Evolutionary conservation across 1,284 basidiomycete species (phyloP).

Genomic region (Mrakiaceae sp.): DNA sequence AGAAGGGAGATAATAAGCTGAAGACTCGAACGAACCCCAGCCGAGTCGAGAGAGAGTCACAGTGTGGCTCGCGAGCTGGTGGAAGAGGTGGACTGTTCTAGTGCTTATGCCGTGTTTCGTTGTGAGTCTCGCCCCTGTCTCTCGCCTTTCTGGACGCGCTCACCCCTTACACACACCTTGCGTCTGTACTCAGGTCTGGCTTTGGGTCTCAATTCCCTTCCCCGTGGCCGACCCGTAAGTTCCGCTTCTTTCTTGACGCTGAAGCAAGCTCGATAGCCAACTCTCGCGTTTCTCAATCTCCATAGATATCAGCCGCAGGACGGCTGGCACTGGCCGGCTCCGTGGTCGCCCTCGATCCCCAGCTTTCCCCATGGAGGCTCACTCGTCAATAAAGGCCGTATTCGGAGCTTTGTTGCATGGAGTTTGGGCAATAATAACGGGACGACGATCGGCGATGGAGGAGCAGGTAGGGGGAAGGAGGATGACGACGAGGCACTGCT

Average conservation of each 20-base stretch:
- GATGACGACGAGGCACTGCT: constrained; percentile 20
- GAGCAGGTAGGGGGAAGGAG: neutral
- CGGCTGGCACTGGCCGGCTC: constrained; percentile 6
- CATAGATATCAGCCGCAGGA: constrained; percentile 4
- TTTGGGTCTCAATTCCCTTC: constrained; percentile 45
- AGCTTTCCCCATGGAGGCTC: neutral
- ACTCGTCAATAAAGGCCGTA: no score
- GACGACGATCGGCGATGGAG: neutral
- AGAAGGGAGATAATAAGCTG: neutral
- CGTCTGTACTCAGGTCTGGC: constrained; percentile 33
- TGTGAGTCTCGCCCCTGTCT: constrained; percentile 24
- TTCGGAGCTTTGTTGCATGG: no score
- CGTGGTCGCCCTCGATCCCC: neutral
- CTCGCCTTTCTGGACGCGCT: neutral
- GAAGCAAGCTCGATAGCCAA: neutral
- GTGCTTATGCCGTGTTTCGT: constrained; percentile 39
- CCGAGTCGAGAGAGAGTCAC: constrained; percentile 38
- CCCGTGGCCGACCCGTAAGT: constrained; percentile 39
- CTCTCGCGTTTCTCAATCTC: neutral
- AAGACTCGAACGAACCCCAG: constrained; percentile 24
- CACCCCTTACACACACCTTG: neutral
- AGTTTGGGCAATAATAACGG: neutral
- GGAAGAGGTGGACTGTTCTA: constrained; percentile 40
- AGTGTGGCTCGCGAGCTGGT: constrained; percentile 39
- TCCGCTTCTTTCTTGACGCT: neutral